Evolutionary conservation across 2,329 filamentous ascomycete species (phyloP).

Genomic region (Ceratocystis eucalypticola): DNA sequence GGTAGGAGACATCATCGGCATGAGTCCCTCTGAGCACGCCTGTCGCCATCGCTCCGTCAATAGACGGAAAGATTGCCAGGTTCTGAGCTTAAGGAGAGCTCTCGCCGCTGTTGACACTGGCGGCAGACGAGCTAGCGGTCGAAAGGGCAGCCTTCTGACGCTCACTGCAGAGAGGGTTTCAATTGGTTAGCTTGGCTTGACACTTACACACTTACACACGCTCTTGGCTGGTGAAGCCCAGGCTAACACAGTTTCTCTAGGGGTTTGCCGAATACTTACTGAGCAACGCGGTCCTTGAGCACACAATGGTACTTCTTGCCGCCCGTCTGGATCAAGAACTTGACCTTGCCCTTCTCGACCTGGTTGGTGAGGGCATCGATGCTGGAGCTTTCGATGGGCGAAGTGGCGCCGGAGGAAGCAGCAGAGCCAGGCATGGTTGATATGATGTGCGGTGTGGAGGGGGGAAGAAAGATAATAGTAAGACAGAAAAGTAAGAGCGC

Average conservation of each 20-base stretch:
- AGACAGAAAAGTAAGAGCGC: neutral
- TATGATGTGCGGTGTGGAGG: neutral
- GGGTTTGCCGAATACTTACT: constrained; percentile 27
- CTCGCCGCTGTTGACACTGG: constrained; percentile 19
- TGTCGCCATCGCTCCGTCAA: neutral
- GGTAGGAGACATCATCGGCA: neutral
- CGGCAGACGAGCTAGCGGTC: constrained; percentile 28
- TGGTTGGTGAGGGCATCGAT: constrained; percentile 22
- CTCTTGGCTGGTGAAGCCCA: neutral
- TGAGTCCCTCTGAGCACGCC: neutral
- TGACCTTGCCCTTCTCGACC: constrained; percentile 31
- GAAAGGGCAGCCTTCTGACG: constrained; percentile 29
- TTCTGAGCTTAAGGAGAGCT: neutral
- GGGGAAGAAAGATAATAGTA: constrained; percentile 1
- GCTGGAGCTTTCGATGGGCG: constrained; percentile 12
- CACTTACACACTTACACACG: neutral
- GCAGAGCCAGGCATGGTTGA: constrained; percentile 20
- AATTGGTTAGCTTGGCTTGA: neutral
- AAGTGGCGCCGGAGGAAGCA: constrained; percentile 7
- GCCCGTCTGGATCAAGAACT: constrained; percentile 36
- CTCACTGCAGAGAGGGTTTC: constrained; percentile 26
- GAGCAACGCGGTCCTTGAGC: constrained; percentile 30
- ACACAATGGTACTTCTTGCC: constrained; percentile 30
- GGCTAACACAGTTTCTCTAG: neutral
- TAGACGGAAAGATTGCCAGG: neutral